Base-by-base conservation (phyloP, 169 alveolate genomes). In the Plasmodium cynomolgi region DNA sequence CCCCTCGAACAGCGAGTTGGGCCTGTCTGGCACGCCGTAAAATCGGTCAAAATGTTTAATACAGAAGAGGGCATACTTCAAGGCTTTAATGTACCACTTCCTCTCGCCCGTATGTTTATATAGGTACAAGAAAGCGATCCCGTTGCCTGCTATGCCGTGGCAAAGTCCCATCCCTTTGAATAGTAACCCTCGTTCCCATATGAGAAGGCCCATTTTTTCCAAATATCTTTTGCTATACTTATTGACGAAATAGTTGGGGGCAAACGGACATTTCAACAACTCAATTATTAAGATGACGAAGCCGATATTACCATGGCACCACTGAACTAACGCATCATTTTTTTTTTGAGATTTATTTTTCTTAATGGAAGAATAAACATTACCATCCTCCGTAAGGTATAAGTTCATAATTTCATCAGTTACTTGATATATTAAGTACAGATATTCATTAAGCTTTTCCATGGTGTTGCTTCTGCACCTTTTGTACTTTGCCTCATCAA, bases 291-390 rank as follows among this genome's bases (percentile, higher is more conserved):
- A 37, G 17, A 86, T 86, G 47, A 86, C 41, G n/a, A 75, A 86
- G 15, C 93, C 93, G 79, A 77, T 26, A 56, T 86, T 86, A 1
- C 93, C 93, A 77, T 86, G 93, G 29, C 93, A 86, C 93, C 93
- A 86, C 33, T 86, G 93, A 71, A 86, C 47, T 86, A 86, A 54
- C 3, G 33, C 13, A 11, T 86, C 93, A 15, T 86, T 86, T 86
- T 75, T 75, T 75, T 77, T 84, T 17, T 84, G 34, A 4, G 20
- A 23, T 31, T 37, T 62, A n/a, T 54, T 26, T 56, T 86, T 86
- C 44, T 56, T 75, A 73, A 11, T 17, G 34, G 75, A 44, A 17
- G 93, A 86, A 56, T 86, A 86, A 9, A 86, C 71, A 75, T 86
- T 86, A 74, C 20, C 74, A 31, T 77, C 81, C 5, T 86, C 82